A percentile compares a stretch with the other conserved stretches of the same genome.
These are phyloP conservation scores for Arctostaphylos glauca DNA, from an alignment of 148 eudicot species.

Conservation along the genomic window DNA sequence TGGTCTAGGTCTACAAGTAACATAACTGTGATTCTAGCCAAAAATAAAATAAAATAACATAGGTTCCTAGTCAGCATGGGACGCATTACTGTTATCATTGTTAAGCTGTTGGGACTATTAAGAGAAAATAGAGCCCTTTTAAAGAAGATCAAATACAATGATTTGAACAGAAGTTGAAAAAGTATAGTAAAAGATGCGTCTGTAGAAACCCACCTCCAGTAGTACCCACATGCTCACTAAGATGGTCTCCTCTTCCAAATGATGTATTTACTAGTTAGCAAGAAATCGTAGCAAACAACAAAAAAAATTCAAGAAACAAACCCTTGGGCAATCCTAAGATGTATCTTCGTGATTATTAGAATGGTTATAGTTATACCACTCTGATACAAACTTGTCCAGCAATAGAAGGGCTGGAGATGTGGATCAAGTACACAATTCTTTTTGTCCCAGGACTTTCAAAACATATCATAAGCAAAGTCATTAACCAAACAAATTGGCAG, in stretches of 20 bases:
- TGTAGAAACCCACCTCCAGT: neutral
- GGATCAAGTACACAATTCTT: neutral
- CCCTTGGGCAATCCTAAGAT: neutral
- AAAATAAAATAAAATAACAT: neutral
- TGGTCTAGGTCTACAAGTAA: neutral
- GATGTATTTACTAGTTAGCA: neutral
- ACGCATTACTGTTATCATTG: neutral
- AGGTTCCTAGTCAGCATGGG: neutral
- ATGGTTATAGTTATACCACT: neutral
- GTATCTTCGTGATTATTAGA: neutral
- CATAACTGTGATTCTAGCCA: neutral
- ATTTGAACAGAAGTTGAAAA: neutral
- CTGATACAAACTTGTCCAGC: constrained; percentile 1
- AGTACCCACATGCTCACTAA: neutral
- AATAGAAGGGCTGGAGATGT: neutral
- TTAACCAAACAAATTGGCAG: neutral
- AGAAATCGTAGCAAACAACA: neutral
- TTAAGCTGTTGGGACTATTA: neutral
- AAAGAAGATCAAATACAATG: neutral
- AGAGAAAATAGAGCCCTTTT: neutral
- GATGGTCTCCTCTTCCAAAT: neutral
- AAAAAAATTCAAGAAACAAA: neutral
- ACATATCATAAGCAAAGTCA: neutral
- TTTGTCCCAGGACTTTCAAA: neutral
- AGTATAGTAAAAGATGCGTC: neutral